Evolutionary conservation across 306 rosid species (phyloP), one percentile per base, ranked within the genome.

Genomic region (Delonix regia): DNA sequence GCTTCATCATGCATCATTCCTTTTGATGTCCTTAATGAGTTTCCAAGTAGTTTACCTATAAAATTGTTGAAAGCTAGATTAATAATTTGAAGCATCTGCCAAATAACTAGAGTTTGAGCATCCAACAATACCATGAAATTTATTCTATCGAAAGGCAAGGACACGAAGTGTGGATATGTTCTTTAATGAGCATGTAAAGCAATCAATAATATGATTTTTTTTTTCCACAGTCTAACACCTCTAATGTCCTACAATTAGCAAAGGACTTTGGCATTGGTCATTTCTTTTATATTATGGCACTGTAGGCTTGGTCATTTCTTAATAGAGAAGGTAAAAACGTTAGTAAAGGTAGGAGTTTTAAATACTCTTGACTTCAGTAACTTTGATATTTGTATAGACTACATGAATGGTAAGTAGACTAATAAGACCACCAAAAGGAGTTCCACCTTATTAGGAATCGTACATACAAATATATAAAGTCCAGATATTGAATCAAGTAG

Each of bases 41-140:
- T 16, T 4, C 18, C 5, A 3, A 21, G 0, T 8, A 11, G 25
- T 19, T 30, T 5, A 4, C 77, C 84, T 6, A 2, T 61, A 36
- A 82, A 82, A 63, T 38, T 71, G 74, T 82, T 85, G 27, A 39
- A 34, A 11, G 36, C 75, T 18, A 65, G 48, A 4, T 65, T 45
- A 28, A 28, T 0, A 70, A 70, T 70, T 12, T 51, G 75, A 14
- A 49, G 21, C 53, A 11, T 2, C 12, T 30, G 30, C 19, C 0
- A 28, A 15, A 85, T 57, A 7, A 0, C 71, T 27, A 81, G 18
- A 39, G 56, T 68, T 15, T 68, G n/a, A 84, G 41, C 79, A 75
- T 82, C 5, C 14, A 0, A 0, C 77, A 81, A 15, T 76, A 42
- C 76, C 76, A 34, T 3, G 0, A 22, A 33, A 39, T 22, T 7